Evolutionary conservation across 192 early-diverging fungal genomes (phyloP), one percentile per base, ranked within the genome.

Genomic region (Coemansia sp.): DNA sequence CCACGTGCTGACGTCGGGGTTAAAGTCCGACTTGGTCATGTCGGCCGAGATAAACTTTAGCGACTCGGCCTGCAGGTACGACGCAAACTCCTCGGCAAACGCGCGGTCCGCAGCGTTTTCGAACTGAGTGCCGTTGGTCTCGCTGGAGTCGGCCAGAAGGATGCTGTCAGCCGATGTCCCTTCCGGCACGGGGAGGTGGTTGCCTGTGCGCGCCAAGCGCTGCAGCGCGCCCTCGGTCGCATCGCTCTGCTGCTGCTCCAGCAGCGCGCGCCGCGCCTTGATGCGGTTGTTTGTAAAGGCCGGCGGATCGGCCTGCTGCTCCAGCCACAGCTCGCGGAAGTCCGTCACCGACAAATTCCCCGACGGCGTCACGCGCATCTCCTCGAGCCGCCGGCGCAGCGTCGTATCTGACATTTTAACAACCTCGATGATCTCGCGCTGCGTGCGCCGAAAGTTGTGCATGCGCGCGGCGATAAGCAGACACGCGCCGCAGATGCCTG

Each of bases 401-500:
- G 96, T 98, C 1, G 82, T 77, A 49, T 94, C 91, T 42, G 88
- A 93, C 45, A 96, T 91, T 59, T 95, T 97, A 54, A 95, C 94
- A 0, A 95, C 87, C 42, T 83, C 70, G 49, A 93, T 91, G 44
- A 98, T 90, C 69, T 98, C 96, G 19, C 71, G 81, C 25, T 83
- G 73, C 5, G 95, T 88, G 25, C 96, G 82, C 27, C 85, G 78
- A 56, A 92, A 98, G 33, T 92, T 90, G 60, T 97, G 88, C 89
- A 97, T 92, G 44, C 93, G 73, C 2, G 94, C 91, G 2, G 95
- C 90, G 62, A 98, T 89, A 18, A 92, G 82, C 28, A 98, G 65
- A 58, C 90, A 88, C 3, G 93, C 95, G 7, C 93, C 96, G 77
- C 96, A 98, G 24, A 98, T 93, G 46, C 96, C 96, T 11, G 93